These are phyloP conservation scores for Rhodotorula mucilaginosa DNA, from an alignment of 1,284 basidiomycete genomes.

Conservation along the genomic window DNA sequence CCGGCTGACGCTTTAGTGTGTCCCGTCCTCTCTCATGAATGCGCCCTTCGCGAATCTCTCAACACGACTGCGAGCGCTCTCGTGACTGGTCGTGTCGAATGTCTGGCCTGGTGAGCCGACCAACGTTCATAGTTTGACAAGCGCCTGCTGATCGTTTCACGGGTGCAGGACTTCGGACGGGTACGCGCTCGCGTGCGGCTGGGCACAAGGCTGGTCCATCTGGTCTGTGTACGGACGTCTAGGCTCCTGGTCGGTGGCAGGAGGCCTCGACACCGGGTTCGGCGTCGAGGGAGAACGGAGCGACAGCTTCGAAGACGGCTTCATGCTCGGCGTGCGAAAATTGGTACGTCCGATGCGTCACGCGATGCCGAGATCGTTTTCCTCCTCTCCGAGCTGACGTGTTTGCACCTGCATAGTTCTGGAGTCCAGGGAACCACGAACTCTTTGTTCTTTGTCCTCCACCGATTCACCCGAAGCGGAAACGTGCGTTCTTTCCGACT, in stretches of 20 bases:
- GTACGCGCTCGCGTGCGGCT: conserved; percentile 94
- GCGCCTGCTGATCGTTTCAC: background rate
- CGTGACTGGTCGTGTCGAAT: conserved; percentile 66
- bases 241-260: conserved; percentile 68
- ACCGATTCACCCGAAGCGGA: conserved; percentile 3
- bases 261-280: conserved; percentile 52
- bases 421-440: conserved; percentile 5
- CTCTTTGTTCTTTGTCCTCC: conserved; percentile 5
- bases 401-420: background rate
- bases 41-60: conserved; percentile 46
- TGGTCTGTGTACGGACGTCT: conserved; percentile 89
- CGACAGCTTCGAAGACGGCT: conserved; percentile 62
- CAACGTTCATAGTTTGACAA: background rate
- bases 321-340: conserved; percentile 57
- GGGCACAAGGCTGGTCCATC: conserved; percentile 82
- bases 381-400: no score
- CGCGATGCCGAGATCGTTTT: background rate
- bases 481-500: background rate
- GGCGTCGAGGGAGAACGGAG: conserved; percentile 51
- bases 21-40: conserved; percentile 45
- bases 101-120: conserved; percentile 64
- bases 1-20: conserved; percentile 15
- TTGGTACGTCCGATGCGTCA: background rate
- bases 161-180: conserved; percentile 76
- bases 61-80: conserved; percentile 48